Base-by-base conservation (phyloP, 2,329 filamentous ascomycete genomes). In the Colletotrichum sp. region DNA sequence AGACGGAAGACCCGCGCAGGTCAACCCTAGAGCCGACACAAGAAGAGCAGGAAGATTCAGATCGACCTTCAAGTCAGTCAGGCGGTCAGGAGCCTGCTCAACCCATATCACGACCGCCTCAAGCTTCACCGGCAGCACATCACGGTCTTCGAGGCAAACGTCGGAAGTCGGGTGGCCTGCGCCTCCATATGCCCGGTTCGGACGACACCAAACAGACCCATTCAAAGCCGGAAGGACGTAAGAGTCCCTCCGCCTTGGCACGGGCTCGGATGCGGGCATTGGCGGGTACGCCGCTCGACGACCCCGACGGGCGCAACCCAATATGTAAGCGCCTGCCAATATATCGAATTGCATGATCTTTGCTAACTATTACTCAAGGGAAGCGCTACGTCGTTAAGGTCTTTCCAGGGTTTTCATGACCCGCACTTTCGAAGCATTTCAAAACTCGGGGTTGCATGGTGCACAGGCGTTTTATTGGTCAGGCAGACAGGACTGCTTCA, bases 231-330 rank as follows among this genome's bases (percentile, higher is more conserved):
- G 79, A 79, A 39, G 84, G 85, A 26, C 84, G 85, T 32, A 82
- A 82, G 65, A 87, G 86, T 74, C 86, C 86, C 5, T 87, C 86
- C 6, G 86, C 85, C 9, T 85, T 87, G 79, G 85, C 86, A 30
- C 82, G 86, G 63, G 83, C 86, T 76, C 83, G 86, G 21, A 87
- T 87, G 84, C 83, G 85, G 60, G 82, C 86, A 65, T 85, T 87
- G 76, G 86, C 86, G 12, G 83, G 83, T 67, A 85, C 85, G 68
- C 85, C 86, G 39, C 84, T 87, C 76, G 86, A 86, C 32, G 86
- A 87, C 60, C 85, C 85, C 9, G 86, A 87, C 77, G 80, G 82
- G 65, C 81, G 82, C 65, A 82, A 82, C 75, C 84, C 85, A 39
- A 82, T 82, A 75, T 87, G 86, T 87, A 79, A 84, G 86, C 83